phyloP scores from a whole-genome alignment of 2,329 filamentous ascomycete genomes.

The Neospermospora avenae region DNA sequence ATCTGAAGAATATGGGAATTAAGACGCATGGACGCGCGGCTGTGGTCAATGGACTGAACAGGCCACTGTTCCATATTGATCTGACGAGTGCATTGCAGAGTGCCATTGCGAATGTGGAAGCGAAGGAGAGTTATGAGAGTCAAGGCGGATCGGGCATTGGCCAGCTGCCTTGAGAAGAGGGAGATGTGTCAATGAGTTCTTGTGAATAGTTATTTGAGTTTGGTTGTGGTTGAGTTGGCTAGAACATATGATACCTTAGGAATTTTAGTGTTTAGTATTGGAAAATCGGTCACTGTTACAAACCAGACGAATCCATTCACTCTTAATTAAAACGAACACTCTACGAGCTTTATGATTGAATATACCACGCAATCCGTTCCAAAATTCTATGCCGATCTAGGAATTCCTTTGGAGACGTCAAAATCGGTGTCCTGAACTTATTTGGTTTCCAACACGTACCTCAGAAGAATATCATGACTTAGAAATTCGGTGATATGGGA shows the following conservation, averaged over 20 bases:
- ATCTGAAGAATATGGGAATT: conserved; percentile 19
- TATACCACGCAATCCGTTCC: too few relatives aligned
- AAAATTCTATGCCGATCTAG: too few relatives aligned
- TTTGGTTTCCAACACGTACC: too few relatives aligned
- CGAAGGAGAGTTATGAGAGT: conserved; percentile 40
- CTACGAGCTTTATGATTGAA: too few relatives aligned
- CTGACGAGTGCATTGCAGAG: conserved; percentile 84
- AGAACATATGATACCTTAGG: conserved; percentile 17
- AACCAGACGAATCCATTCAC: background rate
- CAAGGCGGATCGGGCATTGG: conserved; percentile 29
- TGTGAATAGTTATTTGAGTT: background rate
- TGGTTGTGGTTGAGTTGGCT: background rate
- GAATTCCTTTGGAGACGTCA: too few relatives aligned
- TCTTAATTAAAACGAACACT: background rate
- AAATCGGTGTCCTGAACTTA: too few relatives aligned
- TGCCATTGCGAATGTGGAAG: conserved; percentile 75
- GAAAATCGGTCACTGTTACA: background rate
- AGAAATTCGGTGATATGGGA: too few relatives aligned
- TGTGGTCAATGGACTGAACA: conserved; percentile 79
- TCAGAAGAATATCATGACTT: too few relatives aligned
- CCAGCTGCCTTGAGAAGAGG: conserved; percentile 17
- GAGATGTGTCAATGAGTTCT: background rate
- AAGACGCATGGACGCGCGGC: conserved; percentile 49
- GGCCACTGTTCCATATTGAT: conserved; percentile 92
- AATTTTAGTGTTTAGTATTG: conserved; percentile 1